Percentiles rank a stretch among this genome's conserved stretches.
Evolutionary conservation across 148 eudicot species (phyloP).

Genomic region (Persicaria tinctoria): DNA sequence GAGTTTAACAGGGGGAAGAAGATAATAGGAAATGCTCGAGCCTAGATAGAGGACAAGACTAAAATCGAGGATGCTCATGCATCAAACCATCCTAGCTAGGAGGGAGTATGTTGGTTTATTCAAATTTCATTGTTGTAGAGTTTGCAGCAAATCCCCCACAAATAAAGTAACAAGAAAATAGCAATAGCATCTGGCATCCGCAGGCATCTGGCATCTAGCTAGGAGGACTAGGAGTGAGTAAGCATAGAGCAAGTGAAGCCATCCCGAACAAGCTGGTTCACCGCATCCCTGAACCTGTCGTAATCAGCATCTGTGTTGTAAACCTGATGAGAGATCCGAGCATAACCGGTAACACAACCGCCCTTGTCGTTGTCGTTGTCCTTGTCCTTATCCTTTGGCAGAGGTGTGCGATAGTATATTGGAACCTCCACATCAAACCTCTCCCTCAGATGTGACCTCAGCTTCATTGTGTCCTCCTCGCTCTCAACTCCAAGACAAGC

Average conservation of each 20-base stretch:
- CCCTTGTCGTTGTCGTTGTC: no score
- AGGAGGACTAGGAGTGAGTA: not conserved
- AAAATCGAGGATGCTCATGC: no score
- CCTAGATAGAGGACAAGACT: no score
- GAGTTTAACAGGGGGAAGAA: no score
- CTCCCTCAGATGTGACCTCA: conserved; percentile 66
- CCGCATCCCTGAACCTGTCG: conserved; percentile 61
- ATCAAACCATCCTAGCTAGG: no score
- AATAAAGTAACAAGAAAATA: no score
- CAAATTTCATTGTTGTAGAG: no score
- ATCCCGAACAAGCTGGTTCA: conserved; percentile 50
- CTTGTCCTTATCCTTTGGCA: conserved; percentile 35
- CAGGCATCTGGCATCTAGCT: no score
- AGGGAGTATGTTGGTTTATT: no score
- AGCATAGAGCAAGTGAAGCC: conserved; percentile 54
- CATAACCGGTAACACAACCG: conserved; percentile 60
- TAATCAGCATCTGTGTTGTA: conserved; percentile 64
- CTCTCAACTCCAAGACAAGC: conserved; percentile 49
- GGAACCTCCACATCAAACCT: conserved; percentile 73
- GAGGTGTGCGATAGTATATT: conserved; percentile 50
- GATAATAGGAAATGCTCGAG: no score
- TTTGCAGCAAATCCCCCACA: no score
- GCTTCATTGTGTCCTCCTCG: conserved; percentile 46
- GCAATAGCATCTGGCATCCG: no score
- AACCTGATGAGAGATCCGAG: conserved; percentile 86